Evolutionary conservation across 306 rosid species (phyloP).

Genomic region (Senna siamea): DNA sequence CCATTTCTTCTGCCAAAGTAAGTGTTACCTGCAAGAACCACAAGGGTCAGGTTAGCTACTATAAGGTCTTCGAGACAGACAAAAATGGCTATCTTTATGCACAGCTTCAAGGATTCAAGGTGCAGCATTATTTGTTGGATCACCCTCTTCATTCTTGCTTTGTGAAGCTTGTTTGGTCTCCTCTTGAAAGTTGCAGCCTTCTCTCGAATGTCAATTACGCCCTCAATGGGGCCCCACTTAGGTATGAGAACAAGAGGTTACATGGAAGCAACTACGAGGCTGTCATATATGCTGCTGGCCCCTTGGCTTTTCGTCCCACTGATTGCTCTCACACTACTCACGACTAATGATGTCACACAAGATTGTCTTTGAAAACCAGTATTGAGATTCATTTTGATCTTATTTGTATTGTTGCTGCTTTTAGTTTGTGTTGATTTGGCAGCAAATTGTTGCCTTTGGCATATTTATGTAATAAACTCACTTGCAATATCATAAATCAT

Average conservation of each 20-base stretch:
- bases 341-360: conserved; percentile 27
- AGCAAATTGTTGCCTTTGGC: background rate
- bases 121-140: conserved; percentile 57
- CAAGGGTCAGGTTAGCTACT: conserved; percentile 69
- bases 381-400: background rate
- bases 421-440: background rate
- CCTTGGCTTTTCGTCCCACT: conserved; percentile 82
- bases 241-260: conserved; percentile 66
- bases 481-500: conserved; percentile 11
- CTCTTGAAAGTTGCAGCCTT: conserved; percentile 60
- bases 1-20: conserved; percentile 71
- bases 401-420: background rate
- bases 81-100: conserved; percentile 75
- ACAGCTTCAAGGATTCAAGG: conserved; percentile 66
- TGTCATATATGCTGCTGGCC: conserved; percentile 81
- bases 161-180: conserved; percentile 79
- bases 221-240: conserved; percentile 71
- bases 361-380: background rate
- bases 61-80: conserved; percentile 73
- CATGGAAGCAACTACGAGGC: conserved; percentile 65
- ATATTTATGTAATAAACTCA: conserved; percentile 25
- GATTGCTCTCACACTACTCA: conserved; percentile 55
- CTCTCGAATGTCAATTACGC: conserved; percentile 75
- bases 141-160: conserved; percentile 87
- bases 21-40: conserved; percentile 81